A percentile compares a stretch with the other conserved stretches of the same genome.
These are phyloP conservation scores for Trypanosomatidae sp. DNA, from an alignment of 208 protist species.

Conservation along the genomic window DNA sequence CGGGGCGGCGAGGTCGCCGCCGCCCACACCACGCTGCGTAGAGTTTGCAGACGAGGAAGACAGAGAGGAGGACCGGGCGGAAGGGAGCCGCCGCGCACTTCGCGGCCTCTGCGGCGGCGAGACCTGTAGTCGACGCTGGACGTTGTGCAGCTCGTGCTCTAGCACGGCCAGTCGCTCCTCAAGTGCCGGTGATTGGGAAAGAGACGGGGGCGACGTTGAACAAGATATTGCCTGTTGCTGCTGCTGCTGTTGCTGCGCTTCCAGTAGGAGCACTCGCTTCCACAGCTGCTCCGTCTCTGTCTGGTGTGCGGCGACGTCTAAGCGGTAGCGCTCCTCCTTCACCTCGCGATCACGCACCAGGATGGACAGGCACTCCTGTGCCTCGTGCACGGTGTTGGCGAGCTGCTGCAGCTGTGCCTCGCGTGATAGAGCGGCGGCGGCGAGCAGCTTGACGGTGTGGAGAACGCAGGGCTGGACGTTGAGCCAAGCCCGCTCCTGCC, in stretches of 20 bases:
- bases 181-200: no score
- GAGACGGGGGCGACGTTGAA: no score
- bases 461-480: conserved; percentile 79
- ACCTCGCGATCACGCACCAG: conserved; percentile 49
- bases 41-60: conserved; percentile 3
- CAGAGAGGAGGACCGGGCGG: conserved; percentile 4
- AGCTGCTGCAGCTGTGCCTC: conserved; percentile 26
- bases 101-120: background rate
- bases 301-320: conserved; percentile 33
- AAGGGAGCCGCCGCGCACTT: background rate
- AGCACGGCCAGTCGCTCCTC: conserved; percentile 2
- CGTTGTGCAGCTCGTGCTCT: background rate
- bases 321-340: conserved; percentile 71
- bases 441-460: conserved; percentile 22
- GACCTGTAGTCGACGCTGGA: background rate
- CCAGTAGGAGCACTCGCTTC: conserved; percentile 13
- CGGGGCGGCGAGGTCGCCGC: background rate
- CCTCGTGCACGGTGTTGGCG: conserved; percentile 30
- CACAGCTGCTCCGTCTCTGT: conserved; percentile 19
- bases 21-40: background rate
- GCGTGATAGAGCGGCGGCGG: conserved; percentile 16
- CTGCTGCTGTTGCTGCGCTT: conserved; percentile 18
- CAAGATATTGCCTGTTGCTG: background rate
- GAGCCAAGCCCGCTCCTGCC: conserved; percentile 49
- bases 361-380: conserved; percentile 38